Evolutionary conservation across 1,139 yeast species (phyloP).

Genomic region (Taiozyma onychis): DNA sequence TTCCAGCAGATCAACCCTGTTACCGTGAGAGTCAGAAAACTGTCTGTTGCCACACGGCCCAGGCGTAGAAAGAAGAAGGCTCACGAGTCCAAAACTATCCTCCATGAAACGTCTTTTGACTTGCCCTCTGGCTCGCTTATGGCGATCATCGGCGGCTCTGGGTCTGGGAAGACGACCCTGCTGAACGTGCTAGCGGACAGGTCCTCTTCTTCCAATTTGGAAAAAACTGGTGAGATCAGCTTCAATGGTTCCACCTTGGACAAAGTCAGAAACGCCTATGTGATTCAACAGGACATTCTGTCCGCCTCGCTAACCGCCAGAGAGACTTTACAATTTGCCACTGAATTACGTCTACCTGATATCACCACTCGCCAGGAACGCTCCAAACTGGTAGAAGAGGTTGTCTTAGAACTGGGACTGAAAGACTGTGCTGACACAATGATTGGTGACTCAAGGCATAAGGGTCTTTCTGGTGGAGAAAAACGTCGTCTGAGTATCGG

Average conservation of each 20-base stretch:
- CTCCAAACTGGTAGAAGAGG: slow-evolving; percentile 46
- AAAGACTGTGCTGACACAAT: slow-evolving; percentile 74
- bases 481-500: slow-evolving; percentile 75
- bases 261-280: slow-evolving; percentile 44
- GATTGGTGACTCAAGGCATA: slow-evolving; percentile 65
- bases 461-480: slow-evolving; percentile 87
- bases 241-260: slow-evolving; percentile 17
- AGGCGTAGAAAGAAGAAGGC: background rate
- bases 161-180: slow-evolving; percentile 82
- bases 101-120: slow-evolving; percentile 47
- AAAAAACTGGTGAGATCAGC: slow-evolving; percentile 33
- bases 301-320: slow-evolving; percentile 66
- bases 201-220: slow-evolving; percentile 28
- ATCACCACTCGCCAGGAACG: slow-evolving; percentile 39
- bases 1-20: slow-evolving; percentile 9
- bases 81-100: slow-evolving; percentile 18
- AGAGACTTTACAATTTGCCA: slow-evolving; percentile 66
- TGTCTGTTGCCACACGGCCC: slow-evolving; percentile 8
- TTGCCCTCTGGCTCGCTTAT: slow-evolving; percentile 44
- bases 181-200: slow-evolving; percentile 67
- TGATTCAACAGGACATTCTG: slow-evolving; percentile 71
- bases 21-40: slow-evolving; percentile 7
- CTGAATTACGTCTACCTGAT: slow-evolving; percentile 52
- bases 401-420: slow-evolving; percentile 59
- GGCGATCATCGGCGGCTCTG: slow-evolving; percentile 82